Evolutionary conservation across 768 basidiomycete genomes (phyloP).

Genomic region (Podaxis sp.): DNA sequence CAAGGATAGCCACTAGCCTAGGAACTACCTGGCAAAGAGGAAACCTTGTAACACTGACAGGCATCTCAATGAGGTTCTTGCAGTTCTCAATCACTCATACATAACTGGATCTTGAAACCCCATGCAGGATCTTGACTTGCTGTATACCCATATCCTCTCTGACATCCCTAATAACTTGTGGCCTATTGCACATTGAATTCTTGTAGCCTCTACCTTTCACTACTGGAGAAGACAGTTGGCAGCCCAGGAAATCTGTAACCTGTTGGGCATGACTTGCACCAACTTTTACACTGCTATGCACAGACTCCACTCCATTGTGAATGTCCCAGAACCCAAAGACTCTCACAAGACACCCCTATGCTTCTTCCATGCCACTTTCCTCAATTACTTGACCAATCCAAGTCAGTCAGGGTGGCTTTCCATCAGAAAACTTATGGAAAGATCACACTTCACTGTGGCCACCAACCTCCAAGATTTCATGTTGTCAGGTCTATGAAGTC

Average conservation of each 20-base stretch:
- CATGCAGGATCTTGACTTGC: background rate
- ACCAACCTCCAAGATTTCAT: background rate
- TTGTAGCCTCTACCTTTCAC: background rate
- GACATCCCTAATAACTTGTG: background rate
- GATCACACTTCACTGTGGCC: background rate
- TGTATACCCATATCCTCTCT: background rate
- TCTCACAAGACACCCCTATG: too few relatives aligned
- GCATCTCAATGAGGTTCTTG: background rate
- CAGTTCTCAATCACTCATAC: background rate
- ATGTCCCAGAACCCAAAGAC: too few relatives aligned
- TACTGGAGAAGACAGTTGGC: background rate
- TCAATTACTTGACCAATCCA: background rate
- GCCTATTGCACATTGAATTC: background rate
- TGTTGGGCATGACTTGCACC: too few relatives aligned
- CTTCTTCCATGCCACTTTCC: conserved; percentile 86
- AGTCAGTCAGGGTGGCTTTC: background rate
- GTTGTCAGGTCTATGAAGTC: background rate
- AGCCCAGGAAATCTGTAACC: too few relatives aligned
- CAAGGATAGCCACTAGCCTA: too few relatives aligned
- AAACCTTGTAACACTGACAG: too few relatives aligned
- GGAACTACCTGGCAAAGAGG: too few relatives aligned
- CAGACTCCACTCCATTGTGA: too few relatives aligned
- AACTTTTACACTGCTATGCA: too few relatives aligned
- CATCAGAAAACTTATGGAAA: background rate
- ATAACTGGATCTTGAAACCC: background rate